phyloP scores from a whole-genome alignment of 2,329 filamentous ascomycete genomes.

The Diaporthe caulivora region DNA sequence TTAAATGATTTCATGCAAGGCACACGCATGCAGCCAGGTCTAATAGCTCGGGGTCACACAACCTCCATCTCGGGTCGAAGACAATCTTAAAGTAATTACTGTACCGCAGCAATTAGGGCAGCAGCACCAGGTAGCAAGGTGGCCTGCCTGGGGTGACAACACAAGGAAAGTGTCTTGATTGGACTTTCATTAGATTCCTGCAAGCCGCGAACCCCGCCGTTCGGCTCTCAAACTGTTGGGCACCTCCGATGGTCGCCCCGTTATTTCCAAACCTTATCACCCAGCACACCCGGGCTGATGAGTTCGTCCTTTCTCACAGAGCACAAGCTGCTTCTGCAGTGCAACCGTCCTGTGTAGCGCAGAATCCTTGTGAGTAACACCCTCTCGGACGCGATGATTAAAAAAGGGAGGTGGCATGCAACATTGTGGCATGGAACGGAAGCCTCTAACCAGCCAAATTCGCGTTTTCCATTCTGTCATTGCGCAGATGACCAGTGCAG shows the following conservation, averaged over 20 bases:
- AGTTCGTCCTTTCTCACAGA: constrained; percentile 12
- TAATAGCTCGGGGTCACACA: not conserved
- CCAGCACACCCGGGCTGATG: not conserved
- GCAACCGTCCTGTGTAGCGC: not conserved
- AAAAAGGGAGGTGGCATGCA: not conserved
- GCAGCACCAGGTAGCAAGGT: no score
- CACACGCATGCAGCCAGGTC: constrained; percentile 1
- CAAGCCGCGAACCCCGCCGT: not conserved
- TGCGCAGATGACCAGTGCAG: not conserved
- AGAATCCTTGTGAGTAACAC: not conserved
- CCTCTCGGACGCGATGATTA: not conserved
- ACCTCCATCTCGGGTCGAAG: not conserved
- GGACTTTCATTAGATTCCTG: not conserved
- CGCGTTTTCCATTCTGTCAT: not conserved
- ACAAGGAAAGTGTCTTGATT: not conserved
- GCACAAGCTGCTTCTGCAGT: constrained; percentile 18
- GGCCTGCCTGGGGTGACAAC: not conserved
- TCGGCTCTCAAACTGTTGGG: not conserved
- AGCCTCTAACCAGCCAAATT: not conserved
- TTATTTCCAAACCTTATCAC: not conserved
- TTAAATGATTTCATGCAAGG: constrained; percentile 17
- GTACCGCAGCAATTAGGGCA: no score
- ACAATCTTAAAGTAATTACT: no score
- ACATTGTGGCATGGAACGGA: not conserved
- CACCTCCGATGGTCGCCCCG: not conserved